Evolutionary conservation across 176 grass and related monocot genomes (phyloP).

Genomic region (Musa itinerans): DNA sequence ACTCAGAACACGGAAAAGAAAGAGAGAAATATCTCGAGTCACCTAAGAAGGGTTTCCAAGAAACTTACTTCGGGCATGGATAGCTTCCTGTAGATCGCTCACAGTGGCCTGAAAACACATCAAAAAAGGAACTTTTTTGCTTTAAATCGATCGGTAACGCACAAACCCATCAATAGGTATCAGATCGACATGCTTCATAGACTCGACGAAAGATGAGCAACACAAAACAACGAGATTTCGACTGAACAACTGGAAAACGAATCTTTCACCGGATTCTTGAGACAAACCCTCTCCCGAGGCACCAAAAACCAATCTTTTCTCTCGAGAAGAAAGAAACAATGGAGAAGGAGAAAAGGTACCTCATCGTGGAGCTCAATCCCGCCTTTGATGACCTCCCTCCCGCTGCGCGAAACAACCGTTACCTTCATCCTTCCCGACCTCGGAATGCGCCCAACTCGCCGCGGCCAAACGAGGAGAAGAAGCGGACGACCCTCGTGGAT

Average conservation of each 20-base stretch:
- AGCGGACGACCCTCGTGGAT: not conserved
- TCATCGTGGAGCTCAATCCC: conserved; percentile 67
- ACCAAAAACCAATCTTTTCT: not conserved
- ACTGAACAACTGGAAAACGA: not conserved
- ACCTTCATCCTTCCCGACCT: conserved; percentile 61
- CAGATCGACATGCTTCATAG: not conserved
- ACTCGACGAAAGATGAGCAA: not conserved
- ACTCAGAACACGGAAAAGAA: not conserved
- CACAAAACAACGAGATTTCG: not conserved
- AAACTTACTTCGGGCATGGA: conserved; percentile 59
- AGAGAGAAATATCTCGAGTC: not conserved
- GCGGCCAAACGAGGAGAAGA: not conserved
- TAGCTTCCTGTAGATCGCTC: conserved; percentile 74
- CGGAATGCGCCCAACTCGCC: not conserved
- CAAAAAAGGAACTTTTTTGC: conserved; percentile 7
- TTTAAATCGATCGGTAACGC: not conserved
- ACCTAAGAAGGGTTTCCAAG: not conserved
- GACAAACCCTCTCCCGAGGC: not conserved
- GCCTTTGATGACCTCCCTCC: conserved; percentile 79
- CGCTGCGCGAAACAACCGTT: conserved; percentile 60
- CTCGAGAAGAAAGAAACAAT: not conserved
- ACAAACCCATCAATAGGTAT: conserved; percentile 11
- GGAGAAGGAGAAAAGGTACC: conserved; percentile 6
- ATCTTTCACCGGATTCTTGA: not conserved
- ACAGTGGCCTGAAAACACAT: conserved; percentile 78